Base-by-base conservation (phyloP, 2,329 filamentous ascomycete genomes). In the Leptographium radiaticola region DNA sequence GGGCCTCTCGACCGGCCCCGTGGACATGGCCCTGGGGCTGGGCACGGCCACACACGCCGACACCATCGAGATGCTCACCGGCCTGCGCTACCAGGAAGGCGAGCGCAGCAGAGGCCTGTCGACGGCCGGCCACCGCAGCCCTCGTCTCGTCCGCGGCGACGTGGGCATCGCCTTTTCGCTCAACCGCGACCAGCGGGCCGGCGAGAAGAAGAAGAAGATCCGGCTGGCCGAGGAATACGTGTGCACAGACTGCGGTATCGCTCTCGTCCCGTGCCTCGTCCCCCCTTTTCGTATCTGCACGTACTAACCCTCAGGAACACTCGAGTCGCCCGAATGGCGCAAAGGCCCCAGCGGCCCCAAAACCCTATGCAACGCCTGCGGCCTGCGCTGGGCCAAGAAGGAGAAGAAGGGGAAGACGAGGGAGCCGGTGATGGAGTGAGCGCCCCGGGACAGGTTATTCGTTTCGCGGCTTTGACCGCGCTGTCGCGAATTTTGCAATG, bases 311-410 rank as follows among this genome's bases (percentile, higher is more conserved):
- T 16, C 57, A 84, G 80, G 80, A 38, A 96, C 89, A 0, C 76
- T 94, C 43, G 90, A 96, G 64, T 95, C 88, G 16, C 91, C 91
- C 0, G 91, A 97, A 72, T 97, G 91, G 91, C 79, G 91, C 58
- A 96, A 95, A 67, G 91, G 91, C 0, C 91, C 91, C 0, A 88
- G 81, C 58, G 91, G 91, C 2, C 90, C 90, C 1, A 96, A 97
- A 69, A 96, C 91, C 10, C 72, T 97, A 13, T 97, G 91, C 69
- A 97, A 97, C 70, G 91, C 91, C 9, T 97, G 91, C 65, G 91
- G 91, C 40, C 71, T 86, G 34, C 74, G 82, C 52, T 86, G 82
- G 82, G 81, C 82, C 16, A 82, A 87, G 79, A 89, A 87, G 65
- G 87, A 93, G 65, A 93, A 93, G 75, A 91, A 89, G 64, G 56